Base-by-base conservation (phyloP, 352 stramenopile genomes). In the Phytophthora niederhauseri region DNA sequence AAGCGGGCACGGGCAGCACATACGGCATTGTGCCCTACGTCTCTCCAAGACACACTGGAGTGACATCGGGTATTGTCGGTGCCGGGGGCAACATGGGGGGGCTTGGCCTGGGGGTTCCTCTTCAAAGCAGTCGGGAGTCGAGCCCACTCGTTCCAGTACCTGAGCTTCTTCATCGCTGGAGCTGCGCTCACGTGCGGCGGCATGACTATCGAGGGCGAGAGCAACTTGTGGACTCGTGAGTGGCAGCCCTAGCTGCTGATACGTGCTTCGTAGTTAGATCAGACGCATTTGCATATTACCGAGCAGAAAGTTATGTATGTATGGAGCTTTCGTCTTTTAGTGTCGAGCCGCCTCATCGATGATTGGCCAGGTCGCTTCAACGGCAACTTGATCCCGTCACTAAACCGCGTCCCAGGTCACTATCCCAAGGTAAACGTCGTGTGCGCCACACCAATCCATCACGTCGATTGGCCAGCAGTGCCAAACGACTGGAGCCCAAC, bases 1-100 rank as follows among this genome's bases (percentile, higher is more conserved):
- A 84, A 17, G 71, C 82, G 24, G 64, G 68, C 4, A 64, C 65
- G 6, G 78, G 74, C 2, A 72, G 59, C 19, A 90, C 79, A 45
- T 89, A 87, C 54, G 84, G 78, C 34, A 90, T 85, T 59, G 88
- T 90, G 6, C 63, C 80, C 8, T 82, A 90, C 43, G 78, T 90
- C 3, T 72, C 57, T 12, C 69, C 71, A 19, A 54, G 70, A 24
- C 72, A 73, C 52, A 88, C 76, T 17, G 81, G 81, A 2, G 73
- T 77, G 30, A 70, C 73, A 14, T 82, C 79, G 9, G 81, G 79
- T 8, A 74, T 89, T 17, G 79, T 87, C n/a, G 81, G 81, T 14
- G 81, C 79, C 41, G 80, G 79, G 2, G 81, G 81, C 9, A 88
- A 85, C 50, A 61, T 84, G 43, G 81, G 81, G 81, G 2, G 79